Percentiles rank a stretch among this genome's conserved stretches.
These are phyloP conservation scores for Geotrichum klebahnii DNA, from an alignment of 1,139 yeast genomes.

Conservation along the genomic window DNA sequence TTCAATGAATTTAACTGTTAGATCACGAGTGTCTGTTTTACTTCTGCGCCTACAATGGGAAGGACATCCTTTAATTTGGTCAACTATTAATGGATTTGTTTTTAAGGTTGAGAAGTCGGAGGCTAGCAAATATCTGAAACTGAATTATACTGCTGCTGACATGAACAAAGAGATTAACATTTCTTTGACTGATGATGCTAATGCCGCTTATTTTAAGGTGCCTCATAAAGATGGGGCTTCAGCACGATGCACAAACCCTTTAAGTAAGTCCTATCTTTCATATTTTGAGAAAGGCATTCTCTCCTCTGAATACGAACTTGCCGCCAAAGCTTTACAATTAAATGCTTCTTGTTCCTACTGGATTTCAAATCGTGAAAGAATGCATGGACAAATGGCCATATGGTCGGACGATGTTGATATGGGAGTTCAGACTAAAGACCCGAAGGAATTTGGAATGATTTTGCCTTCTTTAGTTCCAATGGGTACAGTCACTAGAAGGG, in stretches of 20 bases:
- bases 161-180: constrained; percentile 37
- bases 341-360: constrained; percentile 86
- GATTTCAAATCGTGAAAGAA: constrained; percentile 85
- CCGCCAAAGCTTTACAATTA: constrained; percentile 69
- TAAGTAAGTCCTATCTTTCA: constrained; percentile 70
- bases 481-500: constrained; percentile 96
- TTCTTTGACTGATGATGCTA: constrained; percentile 28
- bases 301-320: constrained; percentile 67
- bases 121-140: constrained; percentile 44
- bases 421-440: constrained; percentile 35
- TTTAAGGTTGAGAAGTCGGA: constrained; percentile 53
- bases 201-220: constrained; percentile 52
- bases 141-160: constrained; percentile 51
- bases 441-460: constrained; percentile 61
- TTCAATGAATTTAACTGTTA: constrained; percentile 57
- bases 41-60: constrained; percentile 82
- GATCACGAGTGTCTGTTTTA: constrained; percentile 73
- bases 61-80: constrained; percentile 76
- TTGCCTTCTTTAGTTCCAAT: constrained; percentile 80
- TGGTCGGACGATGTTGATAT: constrained; percentile 40
- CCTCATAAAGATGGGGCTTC: constrained; percentile 87
- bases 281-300: constrained; percentile 71
- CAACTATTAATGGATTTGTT: constrained; percentile 81
- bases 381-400: constrained; percentile 80
- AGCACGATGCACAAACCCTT: constrained; percentile 69